A percentile compares a stretch with the other conserved stretches of the same genome.
These are phyloP conservation scores for Xylaria sp. DNA, from an alignment of 2,329 filamentous ascomycete species.

Conservation along the genomic window DNA sequence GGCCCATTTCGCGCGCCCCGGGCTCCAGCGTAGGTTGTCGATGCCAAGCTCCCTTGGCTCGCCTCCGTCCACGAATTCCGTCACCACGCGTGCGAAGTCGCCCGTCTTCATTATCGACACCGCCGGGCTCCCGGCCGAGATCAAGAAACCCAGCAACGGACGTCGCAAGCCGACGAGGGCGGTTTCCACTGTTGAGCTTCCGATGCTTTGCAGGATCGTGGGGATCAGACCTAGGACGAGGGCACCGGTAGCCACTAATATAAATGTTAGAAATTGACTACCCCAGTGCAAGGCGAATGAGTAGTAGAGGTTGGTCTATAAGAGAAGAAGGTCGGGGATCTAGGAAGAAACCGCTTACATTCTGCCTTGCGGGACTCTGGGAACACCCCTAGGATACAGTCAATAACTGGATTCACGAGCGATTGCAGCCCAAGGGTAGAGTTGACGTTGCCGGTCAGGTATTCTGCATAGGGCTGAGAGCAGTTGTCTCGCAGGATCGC, in stretches of 20 bases:
- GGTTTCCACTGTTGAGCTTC: constrained; percentile 40
- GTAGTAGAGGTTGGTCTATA: neutral
- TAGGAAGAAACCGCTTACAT: constrained; percentile 26
- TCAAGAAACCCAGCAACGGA: constrained; percentile 38
- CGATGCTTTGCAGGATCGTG: constrained; percentile 39
- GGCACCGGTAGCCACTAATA: constrained; percentile 37
- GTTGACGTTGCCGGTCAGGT: constrained; percentile 33
- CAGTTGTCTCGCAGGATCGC: constrained; percentile 34
- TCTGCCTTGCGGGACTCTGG: constrained; percentile 42
- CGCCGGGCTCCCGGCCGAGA: constrained; percentile 40
- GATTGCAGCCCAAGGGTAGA: constrained; percentile 17
- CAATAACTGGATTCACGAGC: constrained; percentile 38
- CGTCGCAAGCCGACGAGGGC: constrained; percentile 36
- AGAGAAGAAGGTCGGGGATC: neutral
- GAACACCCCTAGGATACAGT: constrained; percentile 39
- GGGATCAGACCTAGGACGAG: constrained; percentile 43
- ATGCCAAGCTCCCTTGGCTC: constrained; percentile 24
- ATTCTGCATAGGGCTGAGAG: constrained; percentile 31
- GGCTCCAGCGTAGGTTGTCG: constrained; percentile 24
- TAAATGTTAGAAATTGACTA: neutral
- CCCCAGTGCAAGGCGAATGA: neutral
- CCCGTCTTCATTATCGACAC: constrained; percentile 37
- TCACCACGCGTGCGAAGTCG: constrained; percentile 29
- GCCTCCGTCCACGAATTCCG: constrained; percentile 25
- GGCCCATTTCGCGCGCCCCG: constrained; percentile 15